phyloP scores from a whole-genome alignment of 2,329 filamentous ascomycete species.

The Fusarium fujikuroi region DNA sequence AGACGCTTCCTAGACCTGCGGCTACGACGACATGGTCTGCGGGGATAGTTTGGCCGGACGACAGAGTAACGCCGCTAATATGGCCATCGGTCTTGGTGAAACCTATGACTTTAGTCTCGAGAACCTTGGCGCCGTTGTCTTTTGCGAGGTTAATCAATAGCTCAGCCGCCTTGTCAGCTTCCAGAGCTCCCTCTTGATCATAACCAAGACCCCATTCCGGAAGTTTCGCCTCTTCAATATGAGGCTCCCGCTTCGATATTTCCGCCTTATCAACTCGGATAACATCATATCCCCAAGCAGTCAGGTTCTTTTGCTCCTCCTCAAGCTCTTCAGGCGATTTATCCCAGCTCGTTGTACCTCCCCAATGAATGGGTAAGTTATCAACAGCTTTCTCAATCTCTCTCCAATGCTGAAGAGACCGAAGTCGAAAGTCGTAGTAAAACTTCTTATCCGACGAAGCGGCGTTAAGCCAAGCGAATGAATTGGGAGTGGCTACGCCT shows the following conservation, averaged over 20 bases:
- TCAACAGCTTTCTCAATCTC: constrained; percentile 1
- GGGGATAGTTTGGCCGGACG: background rate
- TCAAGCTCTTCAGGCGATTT: background rate
- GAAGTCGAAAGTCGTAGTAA: constrained; percentile 18
- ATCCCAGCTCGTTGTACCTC: constrained; percentile 7
- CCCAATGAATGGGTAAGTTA: constrained; percentile 9
- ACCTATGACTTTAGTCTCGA: background rate
- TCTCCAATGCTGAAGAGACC: constrained; percentile 7
- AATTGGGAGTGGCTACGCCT: constrained; percentile 8
- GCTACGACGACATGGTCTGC: constrained; percentile 19
- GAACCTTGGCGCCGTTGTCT: background rate
- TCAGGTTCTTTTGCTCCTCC: constrained; percentile 5
- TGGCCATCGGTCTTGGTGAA: background rate
- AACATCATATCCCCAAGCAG: constrained; percentile 8
- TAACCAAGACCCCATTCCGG: constrained; percentile 18
- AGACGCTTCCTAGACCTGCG: constrained; percentile 16
- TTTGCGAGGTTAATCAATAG: background rate
- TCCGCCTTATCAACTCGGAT: background rate
- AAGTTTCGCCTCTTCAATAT: background rate
- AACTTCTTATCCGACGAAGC: constrained; percentile 6
- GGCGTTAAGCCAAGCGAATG: constrained; percentile 20
- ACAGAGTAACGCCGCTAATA: constrained; percentile 2
- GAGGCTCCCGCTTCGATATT: background rate
- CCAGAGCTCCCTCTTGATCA: constrained; percentile 13
- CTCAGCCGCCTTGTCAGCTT: constrained; percentile 7